These are phyloP conservation scores for Aaosphaeria arxii DNA, from an alignment of 2,329 filamentous ascomycete species.

Conservation along the genomic window DNA sequence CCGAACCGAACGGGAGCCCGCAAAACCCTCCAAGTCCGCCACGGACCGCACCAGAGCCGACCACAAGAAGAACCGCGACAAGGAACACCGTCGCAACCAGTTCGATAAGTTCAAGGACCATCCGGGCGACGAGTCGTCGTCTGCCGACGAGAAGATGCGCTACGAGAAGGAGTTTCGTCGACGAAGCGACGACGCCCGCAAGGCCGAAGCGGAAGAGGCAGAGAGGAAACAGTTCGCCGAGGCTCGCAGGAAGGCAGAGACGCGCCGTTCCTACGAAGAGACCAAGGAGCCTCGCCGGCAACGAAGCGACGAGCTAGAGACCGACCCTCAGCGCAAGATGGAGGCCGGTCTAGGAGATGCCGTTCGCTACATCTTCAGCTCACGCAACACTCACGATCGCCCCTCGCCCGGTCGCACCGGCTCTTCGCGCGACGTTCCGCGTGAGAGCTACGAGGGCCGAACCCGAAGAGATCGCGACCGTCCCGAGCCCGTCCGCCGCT, in stretches of 20 bases:
- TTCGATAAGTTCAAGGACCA: constrained; percentile 31
- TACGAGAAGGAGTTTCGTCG: constrained; percentile 28
- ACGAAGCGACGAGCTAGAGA: constrained; percentile 9
- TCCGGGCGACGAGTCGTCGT: constrained; percentile 31
- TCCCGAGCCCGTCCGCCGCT: constrained; percentile 29
- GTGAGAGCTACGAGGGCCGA: constrained; percentile 17
- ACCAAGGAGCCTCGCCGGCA: constrained; percentile 13
- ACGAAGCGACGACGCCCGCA: constrained; percentile 17
- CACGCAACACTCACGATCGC: constrained; percentile 21
- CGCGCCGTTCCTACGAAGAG: constrained; percentile 27
- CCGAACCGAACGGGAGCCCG: constrained; percentile 25
- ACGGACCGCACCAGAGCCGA: constrained; percentile 40
- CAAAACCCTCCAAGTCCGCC: constrained; percentile 22
- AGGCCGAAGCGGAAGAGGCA: constrained; percentile 2
- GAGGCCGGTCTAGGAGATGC: constrained; percentile 14
- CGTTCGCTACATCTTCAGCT: constrained; percentile 26
- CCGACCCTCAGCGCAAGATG: constrained; percentile 20
- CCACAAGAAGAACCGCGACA: constrained; percentile 37
- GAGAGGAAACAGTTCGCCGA: constrained; percentile 7
- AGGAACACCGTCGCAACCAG: constrained; percentile 39
- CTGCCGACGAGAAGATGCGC: constrained; percentile 28
- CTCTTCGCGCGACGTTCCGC: constrained; percentile 30
- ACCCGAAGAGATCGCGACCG: constrained; percentile 17
- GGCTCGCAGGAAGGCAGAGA: constrained; percentile 23
- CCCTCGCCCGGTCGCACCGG: constrained; percentile 22